Base-by-base conservation (phyloP, 2,329 filamentous ascomycete genomes). In the Grosmannia serpens region DNA sequence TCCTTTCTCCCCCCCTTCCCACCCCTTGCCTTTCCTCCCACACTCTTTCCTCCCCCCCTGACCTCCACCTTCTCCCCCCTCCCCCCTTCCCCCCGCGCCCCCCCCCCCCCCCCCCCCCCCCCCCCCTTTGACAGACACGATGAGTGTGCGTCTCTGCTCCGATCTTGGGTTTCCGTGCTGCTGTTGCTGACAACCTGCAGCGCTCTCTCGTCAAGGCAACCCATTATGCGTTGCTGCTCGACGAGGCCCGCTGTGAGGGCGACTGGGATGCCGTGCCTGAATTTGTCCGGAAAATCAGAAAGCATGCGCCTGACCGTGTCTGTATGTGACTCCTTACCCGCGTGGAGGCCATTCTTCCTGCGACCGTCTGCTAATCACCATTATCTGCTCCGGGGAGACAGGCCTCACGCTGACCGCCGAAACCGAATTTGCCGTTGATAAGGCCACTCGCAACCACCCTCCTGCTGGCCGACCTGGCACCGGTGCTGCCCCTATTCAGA, bases 261-360 rank as follows among this genome's bases (percentile, higher is more conserved):
- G 86, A 85, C 70, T 99, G 94, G 94, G 79, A 84, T 64, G 84
- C 88, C 33, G 81, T 97, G 33, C 89, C 89, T 29, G 92, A 97
- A 74, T 81, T 95, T 63, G 86, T 94, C 67, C 85, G 92, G 70
- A 99, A 99, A 74, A 82, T 97, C 67, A 88, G 87, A 68, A 97
- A 99, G 73, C 92, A 99, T 80, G 89, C 91, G 66, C 87, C 91
- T 47, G 83, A 88, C 61, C 83, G 89, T 71, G 82, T 83, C 73
- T 96, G 92, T 96, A 86, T 66, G 83, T 69, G 63, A 59, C 61
- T 56, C 60, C 58, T 22, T n/a, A 6, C 35, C 17, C 35, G 13
- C 4, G 2, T 6, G 17, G 13, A 35, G 33, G 33, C 33, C 33
- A 35, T 24, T 11, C 6, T 17, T 1, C 52, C 52, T 58, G 49